Conservation (phyloP, 1,284 basidiomycete species). For the Lignosus rhinocerotis region DNA sequence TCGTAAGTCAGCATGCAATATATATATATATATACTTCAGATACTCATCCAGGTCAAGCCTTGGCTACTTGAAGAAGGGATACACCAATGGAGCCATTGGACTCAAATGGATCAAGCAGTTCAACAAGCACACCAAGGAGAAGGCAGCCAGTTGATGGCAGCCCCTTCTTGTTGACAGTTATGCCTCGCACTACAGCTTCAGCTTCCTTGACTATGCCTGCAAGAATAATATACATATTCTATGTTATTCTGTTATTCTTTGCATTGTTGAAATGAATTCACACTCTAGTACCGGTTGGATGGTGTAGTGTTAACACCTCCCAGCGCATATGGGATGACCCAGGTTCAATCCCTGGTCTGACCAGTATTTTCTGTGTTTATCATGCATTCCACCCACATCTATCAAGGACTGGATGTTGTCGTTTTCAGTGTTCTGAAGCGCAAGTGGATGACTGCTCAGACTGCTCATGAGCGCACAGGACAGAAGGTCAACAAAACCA, state of each 20-base stretch:
- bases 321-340: no score
- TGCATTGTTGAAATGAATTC: no score
- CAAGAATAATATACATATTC: constrained; percentile 34
- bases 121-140: constrained; percentile 34
- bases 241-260: constrained; percentile 49
- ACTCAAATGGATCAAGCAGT: constrained; percentile 39
- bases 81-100: constrained; percentile 38
- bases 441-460: constrained; percentile 19
- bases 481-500: constrained; percentile 22
- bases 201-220: constrained; percentile 39
- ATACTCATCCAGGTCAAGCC: constrained; percentile 18
- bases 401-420: constrained; percentile 45
- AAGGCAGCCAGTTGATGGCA: constrained; percentile 32
- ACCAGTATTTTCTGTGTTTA: no score
- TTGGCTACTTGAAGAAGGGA: constrained; percentile 41
- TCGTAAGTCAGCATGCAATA: constrained; percentile 31
- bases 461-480: constrained; percentile 24
- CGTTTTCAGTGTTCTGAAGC: constrained; percentile 27
- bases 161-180: constrained; percentile 44
- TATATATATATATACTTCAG: background rate
- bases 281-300: no score
- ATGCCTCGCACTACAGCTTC: constrained; percentile 42
- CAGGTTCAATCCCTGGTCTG: no score
- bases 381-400: constrained; percentile 42
- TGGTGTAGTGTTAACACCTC: no score